Conservation (phyloP, 2,329 filamentous ascomycete genomes). For the Diaporthe citriasiana region DNA sequence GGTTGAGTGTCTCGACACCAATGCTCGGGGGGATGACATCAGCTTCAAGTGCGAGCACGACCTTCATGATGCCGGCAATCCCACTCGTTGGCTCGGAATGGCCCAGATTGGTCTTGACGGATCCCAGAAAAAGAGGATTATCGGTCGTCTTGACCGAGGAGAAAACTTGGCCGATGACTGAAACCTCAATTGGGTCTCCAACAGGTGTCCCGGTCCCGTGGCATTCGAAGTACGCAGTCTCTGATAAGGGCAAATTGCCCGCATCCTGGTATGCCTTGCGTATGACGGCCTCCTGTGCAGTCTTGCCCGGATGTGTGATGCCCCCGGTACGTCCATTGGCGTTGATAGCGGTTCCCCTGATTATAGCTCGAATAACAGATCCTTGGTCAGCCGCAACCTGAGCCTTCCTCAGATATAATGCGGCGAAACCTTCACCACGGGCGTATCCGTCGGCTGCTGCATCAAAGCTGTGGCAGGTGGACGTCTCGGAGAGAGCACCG, state of each 20-base stretch:
- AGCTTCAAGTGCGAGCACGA: conserved; percentile 49
- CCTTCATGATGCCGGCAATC: conserved; percentile 51
- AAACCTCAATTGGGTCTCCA: conserved; percentile 21
- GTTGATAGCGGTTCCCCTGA: too few species aligned
- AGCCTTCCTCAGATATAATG: too few species aligned
- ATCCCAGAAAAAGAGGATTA: conserved; percentile 53
- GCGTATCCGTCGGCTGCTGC: too few species aligned
- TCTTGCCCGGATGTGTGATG: background rate
- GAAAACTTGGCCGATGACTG: conserved; percentile 45
- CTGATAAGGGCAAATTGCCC: conserved; percentile 46
- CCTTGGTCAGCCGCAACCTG: too few species aligned
- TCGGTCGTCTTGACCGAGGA: conserved; percentile 51
- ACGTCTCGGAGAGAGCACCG: too few species aligned
- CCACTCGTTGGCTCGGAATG: conserved; percentile 44
- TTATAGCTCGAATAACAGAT: too few species aligned
- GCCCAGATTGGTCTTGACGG: conserved; percentile 50
- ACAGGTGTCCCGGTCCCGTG: conserved; percentile 39
- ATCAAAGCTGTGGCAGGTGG: too few species aligned
- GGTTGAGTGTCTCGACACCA: conserved; percentile 39
- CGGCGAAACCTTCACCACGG: too few species aligned
- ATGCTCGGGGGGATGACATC: conserved; percentile 49
- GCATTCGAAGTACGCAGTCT: conserved; percentile 47
- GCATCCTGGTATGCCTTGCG: conserved; percentile 30
- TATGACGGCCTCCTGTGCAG: conserved; percentile 37
- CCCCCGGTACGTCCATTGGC: conserved; percentile 53